Base-by-base conservation (phyloP, 2,329 filamentous ascomycete genomes). In the Mycosphaerella sp. region DNA sequence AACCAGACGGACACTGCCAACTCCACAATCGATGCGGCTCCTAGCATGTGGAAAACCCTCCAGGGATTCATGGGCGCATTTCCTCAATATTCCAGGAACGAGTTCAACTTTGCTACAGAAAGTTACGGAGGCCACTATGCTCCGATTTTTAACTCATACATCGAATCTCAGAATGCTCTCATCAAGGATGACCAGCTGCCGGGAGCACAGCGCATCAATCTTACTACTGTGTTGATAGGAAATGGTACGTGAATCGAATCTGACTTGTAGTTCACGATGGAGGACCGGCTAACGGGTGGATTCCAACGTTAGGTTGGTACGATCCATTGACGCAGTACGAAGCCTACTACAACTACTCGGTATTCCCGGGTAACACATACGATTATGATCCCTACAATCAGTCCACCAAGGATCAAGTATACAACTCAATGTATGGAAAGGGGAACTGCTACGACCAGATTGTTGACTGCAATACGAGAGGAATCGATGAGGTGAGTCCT, bases 21-120 rank as follows among this genome's bases (percentile, higher is more conserved):
- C 59, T 71, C 71, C 7, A 82, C 79, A 1, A 58, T 68, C 13
- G 68, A 65, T 48, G 79, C 79, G 2, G 79, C 79, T 3, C 78
- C 78, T 1, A 77, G 76, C 49, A 79, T 83, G 68, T 83, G 78
- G 77, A 79, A 64, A 1, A 79, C 77, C 0, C 62, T 82, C 21
- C 80, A 82, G 60, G 79, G 79, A 1, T 83, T 84, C 65, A 79
- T 81, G 74, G 79, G 79, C 2, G 79, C 74, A 0, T 82, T 83
- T 61, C 79, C 12, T 2, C 56, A 60, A 39, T 60, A 60, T 40
- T 54, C 58, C 9, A 36, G 52, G 21, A 53, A 63, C 36, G 64
- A 63, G 5, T 64, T 69, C 54, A 62, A 66, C 48, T 68, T 69
- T 42, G 61, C 62, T 18, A 62, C 62, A 5, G 61, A 64, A 39